phyloP scores from a whole-genome alignment of 306 rosid species.

The Castanea sativa region DNA sequence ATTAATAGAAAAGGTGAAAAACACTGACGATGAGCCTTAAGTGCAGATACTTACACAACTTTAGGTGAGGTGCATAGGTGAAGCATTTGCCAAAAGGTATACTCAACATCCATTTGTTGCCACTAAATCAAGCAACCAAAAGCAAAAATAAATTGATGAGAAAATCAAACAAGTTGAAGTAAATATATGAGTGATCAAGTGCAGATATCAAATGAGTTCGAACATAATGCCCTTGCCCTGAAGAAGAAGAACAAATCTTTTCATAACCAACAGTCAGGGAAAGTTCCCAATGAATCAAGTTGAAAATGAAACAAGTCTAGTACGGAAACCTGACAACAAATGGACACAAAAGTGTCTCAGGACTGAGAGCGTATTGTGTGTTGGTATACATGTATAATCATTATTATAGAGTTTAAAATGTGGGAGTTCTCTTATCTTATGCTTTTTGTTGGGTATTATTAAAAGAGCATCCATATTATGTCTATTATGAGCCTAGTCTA shows the following conservation, averaged over 20 bases:
- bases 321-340: neutral
- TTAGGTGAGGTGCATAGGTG: conserved; percentile 94
- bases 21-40: conserved; percentile 3
- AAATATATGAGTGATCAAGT: conserved; percentile 7
- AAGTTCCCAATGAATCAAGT: neutral
- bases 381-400: no score
- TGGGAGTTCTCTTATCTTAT: no score
- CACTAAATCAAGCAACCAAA: conserved; percentile 54
- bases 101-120: conserved; percentile 99
- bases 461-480: no score
- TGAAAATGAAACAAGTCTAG: neutral
- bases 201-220: neutral
- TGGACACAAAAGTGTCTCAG: neutral
- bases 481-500: no score
- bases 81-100: conserved; percentile 99
- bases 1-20: neutral
- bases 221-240: neutral
- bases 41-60: conserved; percentile 79
- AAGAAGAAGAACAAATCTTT: neutral
- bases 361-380: no score
- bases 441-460: no score
- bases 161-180: conserved; percentile 7
- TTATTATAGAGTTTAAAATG: no score
- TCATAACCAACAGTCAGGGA: neutral
- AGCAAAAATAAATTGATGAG: conserved; percentile 4